Conservation (phyloP, 768 basidiomycete genomes). For the Atractiella rhizophila region DNA sequence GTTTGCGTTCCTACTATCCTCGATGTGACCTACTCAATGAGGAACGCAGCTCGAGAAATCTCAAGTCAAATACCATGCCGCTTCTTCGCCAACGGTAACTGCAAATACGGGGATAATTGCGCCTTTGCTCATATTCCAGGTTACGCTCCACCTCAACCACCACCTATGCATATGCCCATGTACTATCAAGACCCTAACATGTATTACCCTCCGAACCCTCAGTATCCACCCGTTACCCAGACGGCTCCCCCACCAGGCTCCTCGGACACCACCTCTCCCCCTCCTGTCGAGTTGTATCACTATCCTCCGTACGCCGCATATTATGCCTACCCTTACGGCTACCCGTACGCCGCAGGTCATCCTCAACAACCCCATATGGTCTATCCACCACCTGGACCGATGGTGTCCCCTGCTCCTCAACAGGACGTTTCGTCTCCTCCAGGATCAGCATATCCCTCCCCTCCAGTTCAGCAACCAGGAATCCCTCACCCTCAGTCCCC, state of each 20-base stretch:
- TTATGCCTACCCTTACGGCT: background rate
- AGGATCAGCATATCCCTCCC: too few relatives aligned
- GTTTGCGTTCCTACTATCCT: too few relatives aligned
- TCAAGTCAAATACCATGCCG: conserved; percentile 12
- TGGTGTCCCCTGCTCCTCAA: background rate
- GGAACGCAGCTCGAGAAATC: conserved; percentile 13
- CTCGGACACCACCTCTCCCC: background rate
- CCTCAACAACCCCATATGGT: too few relatives aligned
- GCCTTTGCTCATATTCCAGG: conserved; percentile 3
- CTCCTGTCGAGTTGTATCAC: too few relatives aligned
- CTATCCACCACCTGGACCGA: background rate
- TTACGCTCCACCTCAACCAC: too few relatives aligned
- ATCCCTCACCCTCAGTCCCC: too few relatives aligned
- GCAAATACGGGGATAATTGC: background rate
- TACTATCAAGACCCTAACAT: too few relatives aligned
- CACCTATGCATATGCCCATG: background rate
- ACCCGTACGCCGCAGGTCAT: background rate
- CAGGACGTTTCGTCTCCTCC: too few relatives aligned
- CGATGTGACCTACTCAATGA: too few relatives aligned
- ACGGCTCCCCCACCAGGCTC: background rate
- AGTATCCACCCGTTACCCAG: background rate
- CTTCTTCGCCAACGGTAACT: conserved; percentile 8
- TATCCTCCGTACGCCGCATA: background rate
- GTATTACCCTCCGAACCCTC: too few relatives aligned
- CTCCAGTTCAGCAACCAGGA: too few relatives aligned